These are phyloP conservation scores for Camellia lanceoleosa DNA, from an alignment of 148 eudicot genomes.

Conservation along the genomic window DNA sequence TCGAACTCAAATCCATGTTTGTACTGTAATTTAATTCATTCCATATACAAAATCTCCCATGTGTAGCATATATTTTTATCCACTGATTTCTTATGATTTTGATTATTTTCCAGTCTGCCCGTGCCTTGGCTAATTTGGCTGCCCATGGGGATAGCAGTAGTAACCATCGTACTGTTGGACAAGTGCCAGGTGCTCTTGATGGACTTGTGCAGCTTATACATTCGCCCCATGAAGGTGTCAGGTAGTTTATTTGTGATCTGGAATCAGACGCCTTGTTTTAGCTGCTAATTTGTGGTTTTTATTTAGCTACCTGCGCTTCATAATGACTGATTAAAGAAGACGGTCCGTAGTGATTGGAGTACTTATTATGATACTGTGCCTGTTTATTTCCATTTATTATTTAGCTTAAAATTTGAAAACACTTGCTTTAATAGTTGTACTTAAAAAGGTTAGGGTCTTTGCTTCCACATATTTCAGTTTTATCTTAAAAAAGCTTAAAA, in stretches of 20 bases:
- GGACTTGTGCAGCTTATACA: constrained; percentile 81
- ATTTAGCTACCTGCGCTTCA: not conserved
- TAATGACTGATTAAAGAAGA: not conserved
- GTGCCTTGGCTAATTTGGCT: constrained; percentile 93
- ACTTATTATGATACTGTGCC: not conserved
- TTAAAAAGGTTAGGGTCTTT: too few relatives aligned
- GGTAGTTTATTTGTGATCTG: constrained; percentile 37
- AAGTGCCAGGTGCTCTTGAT: constrained; percentile 92
- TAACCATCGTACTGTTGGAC: constrained; percentile 74
- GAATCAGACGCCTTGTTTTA: constrained; percentile 1
- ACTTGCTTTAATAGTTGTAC: too few relatives aligned
- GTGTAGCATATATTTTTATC: not conserved
- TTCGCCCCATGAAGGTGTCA: constrained; percentile 90
- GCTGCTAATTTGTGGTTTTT: constrained; percentile 4
- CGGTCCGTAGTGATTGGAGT: not conserved
- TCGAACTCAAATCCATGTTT: not conserved
- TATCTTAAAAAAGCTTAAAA: too few relatives aligned
- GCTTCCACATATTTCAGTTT: too few relatives aligned
- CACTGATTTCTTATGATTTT: constrained; percentile 5
- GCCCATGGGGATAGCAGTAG: constrained; percentile 89
- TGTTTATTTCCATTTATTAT: too few relatives aligned
- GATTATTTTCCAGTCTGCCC: constrained; percentile 69
- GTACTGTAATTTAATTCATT: not conserved
- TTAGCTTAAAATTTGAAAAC: too few relatives aligned
- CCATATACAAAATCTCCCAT: not conserved